Evolutionary conservation across 2,329 filamentous ascomycete species (phyloP).

Genomic region (Xylogone sp.): DNA sequence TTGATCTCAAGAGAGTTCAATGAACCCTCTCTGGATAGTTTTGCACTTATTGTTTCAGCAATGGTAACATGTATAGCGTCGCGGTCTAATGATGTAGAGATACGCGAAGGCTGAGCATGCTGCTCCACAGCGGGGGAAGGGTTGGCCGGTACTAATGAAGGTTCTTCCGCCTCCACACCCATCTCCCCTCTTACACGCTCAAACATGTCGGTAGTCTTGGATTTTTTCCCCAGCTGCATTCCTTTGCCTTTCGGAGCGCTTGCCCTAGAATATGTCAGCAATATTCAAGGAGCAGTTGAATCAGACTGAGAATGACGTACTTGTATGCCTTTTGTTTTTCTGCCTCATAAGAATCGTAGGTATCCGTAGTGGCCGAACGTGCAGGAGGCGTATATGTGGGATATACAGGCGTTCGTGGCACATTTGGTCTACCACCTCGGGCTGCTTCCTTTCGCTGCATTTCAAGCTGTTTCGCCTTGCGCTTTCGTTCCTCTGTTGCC

Average conservation of each 20-base stretch:
- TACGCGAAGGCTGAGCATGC: conserved; percentile 44
- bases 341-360: conserved; percentile 91
- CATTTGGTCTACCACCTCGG: conserved; percentile 62
- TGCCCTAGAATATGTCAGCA: conserved; percentile 38
- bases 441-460: conserved; percentile 97
- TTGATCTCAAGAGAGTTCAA: conserved; percentile 84
- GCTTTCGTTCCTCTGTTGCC: conserved; percentile 95
- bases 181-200: conserved; percentile 91
- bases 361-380: conserved; percentile 70
- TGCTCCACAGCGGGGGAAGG: conserved; percentile 48
- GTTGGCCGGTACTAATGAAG: conserved; percentile 60
- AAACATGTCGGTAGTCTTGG: conserved; percentile 95
- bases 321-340: conserved; percentile 95
- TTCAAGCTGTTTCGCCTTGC: conserved; percentile 97
- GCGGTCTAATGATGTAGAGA: conserved; percentile 68
- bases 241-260: conserved; percentile 84
- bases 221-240: conserved; percentile 99
- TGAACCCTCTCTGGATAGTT: conserved; percentile 81
- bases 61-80: conserved; percentile 87
- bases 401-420: conserved; percentile 76
- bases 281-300: background rate
- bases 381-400: conserved; percentile 83
- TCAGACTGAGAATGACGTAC: conserved; percentile 40
- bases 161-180: conserved; percentile 78
- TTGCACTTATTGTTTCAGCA: conserved; percentile 86